Conservation (phyloP, 2,329 filamentous ascomycete genomes). For the Cordyceps pruinosa region DNA sequence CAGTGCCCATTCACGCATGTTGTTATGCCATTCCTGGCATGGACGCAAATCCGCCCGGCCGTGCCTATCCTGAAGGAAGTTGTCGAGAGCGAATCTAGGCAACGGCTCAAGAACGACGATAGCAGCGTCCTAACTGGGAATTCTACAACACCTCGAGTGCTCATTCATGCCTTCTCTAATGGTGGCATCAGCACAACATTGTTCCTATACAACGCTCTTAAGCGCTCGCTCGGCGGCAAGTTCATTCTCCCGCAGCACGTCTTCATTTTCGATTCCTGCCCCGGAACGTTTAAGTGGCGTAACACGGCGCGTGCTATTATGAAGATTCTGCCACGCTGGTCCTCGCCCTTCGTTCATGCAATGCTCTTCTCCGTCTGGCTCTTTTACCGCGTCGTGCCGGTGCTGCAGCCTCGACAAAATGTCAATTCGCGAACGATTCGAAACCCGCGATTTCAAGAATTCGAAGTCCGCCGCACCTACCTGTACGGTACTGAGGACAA, state of each 20-base stretch:
- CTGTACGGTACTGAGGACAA: conserved; percentile 43
- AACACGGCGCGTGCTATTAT: conserved; percentile 34
- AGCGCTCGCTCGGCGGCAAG: conserved; percentile 16
- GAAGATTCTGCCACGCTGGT: conserved; percentile 27
- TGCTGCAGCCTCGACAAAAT: conserved; percentile 25
- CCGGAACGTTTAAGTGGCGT: conserved; percentile 36
- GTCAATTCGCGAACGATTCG: conserved; percentile 33
- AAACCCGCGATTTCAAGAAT: conserved; percentile 22
- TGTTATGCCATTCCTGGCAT: conserved; percentile 26
- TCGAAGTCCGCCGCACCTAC: conserved; percentile 42
- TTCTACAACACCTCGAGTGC: conserved; percentile 22
- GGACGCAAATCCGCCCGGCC: conserved; percentile 31
- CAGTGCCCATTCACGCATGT: conserved; percentile 33
- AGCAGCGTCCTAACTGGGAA: not conserved
- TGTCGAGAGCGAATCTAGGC: conserved; percentile 17
- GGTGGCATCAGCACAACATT: conserved; percentile 39
- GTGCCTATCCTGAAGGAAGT: conserved; percentile 32
- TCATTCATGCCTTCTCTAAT: conserved; percentile 47
- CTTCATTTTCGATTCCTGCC: conserved; percentile 17
- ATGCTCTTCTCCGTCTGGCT: conserved; percentile 28
- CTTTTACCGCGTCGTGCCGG: conserved; percentile 22
- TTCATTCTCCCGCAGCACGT: conserved; percentile 26
- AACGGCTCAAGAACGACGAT: conserved; percentile 12
- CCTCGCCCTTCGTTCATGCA: conserved; percentile 28
- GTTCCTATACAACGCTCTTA: conserved; percentile 31